A percentile compares a stretch with the other conserved stretches of the same genome.
These are phyloP conservation scores for Plenodomus tracheiphilus DNA, from an alignment of 2,329 filamentous ascomycete genomes.

Conservation along the genomic window DNA sequence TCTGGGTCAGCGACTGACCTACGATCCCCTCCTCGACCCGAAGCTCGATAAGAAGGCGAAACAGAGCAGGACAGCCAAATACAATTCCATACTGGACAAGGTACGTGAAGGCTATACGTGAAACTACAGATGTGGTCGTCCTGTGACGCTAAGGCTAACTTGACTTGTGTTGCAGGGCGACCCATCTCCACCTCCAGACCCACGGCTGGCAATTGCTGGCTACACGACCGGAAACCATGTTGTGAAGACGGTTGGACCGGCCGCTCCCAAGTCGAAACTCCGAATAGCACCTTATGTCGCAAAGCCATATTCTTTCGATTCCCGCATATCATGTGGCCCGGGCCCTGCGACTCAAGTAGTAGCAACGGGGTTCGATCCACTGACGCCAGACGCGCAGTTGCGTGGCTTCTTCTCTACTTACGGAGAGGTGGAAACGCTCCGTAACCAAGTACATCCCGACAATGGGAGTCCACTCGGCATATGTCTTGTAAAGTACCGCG, in stretches of 20 bases:
- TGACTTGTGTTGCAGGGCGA: slow-evolving; percentile 65
- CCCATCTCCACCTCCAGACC: slow-evolving; percentile 78
- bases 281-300: slow-evolving; percentile 77
- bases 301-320: slow-evolving; percentile 79
- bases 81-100: slow-evolving; percentile 55
- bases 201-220: slow-evolving; percentile 70
- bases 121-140: slow-evolving; percentile 42
- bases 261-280: slow-evolving; percentile 66
- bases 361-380: slow-evolving; percentile 92
- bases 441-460: slow-evolving; percentile 92
- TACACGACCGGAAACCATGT: slow-evolving; percentile 57
- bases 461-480: slow-evolving; percentile 94
- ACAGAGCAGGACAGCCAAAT: slow-evolving; percentile 52
- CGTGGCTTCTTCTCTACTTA: slow-evolving; percentile 76
- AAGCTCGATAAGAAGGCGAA: slow-evolving; percentile 57
- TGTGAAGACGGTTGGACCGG: slow-evolving; percentile 62
- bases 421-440: slow-evolving; percentile 86
- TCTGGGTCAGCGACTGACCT: slow-evolving; percentile 62
- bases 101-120: slow-evolving; percentile 43
- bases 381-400: slow-evolving; percentile 78
- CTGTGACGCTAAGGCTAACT: slow-evolving; percentile 48
- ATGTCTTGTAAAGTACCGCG: slow-evolving; percentile 86
- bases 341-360: slow-evolving; percentile 89
- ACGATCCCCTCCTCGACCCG: slow-evolving; percentile 66
- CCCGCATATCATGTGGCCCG: slow-evolving; percentile 81